Base-by-base conservation (phyloP, 2,329 filamentous ascomycete genomes). In the Fonsecaea monophora region DNA sequence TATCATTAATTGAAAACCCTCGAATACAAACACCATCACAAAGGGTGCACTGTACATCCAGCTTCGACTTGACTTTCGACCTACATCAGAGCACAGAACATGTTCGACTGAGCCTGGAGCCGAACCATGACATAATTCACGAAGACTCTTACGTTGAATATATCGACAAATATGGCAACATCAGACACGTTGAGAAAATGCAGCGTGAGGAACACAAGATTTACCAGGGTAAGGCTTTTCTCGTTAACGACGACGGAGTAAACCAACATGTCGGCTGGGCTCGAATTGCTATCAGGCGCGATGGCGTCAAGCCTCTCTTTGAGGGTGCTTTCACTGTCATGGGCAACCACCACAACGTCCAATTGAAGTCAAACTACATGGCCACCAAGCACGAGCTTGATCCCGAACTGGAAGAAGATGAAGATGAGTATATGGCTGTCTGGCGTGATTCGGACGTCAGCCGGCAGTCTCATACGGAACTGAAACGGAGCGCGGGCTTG, bases 251-350 rank as follows among this genome's bases (percentile, higher is more conserved):
- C 5, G 85, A 84, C 60, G 83, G 85, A 8, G 86, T 87, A 71
- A 98, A 93, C 92, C 87, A 87, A 63, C 88, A 90, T 70, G 90
- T 89, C 15, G 95, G 95, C 53, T 97, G 92, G 92, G 92, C 94
- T 53, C 86, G 95, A 65, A 88, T 98, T 68, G 87, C 89, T 56
- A 82, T 99, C 10, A 85, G 87, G 72, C 83, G 84, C 69, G 95
- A 99, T 79, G 95, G 95, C 2, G 78, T 82, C 50, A 76, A 86
- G 15, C 95, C 95, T 25, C 78, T 97, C 35, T 99, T 99, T 73
- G 92, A 97, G 78, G 95, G 95, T 61, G 90, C 90, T 2, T 97
- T 98, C 77, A 89, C 90, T 38, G 81, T 98, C 42, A 82, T 91
- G 74, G 88, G 90, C 64, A 88, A 97, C 75, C 88, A 94, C 73